These are phyloP conservation scores for Rhodomyrtus tomentosa DNA, from an alignment of 345 rosid genomes.

Conservation along the genomic window DNA sequence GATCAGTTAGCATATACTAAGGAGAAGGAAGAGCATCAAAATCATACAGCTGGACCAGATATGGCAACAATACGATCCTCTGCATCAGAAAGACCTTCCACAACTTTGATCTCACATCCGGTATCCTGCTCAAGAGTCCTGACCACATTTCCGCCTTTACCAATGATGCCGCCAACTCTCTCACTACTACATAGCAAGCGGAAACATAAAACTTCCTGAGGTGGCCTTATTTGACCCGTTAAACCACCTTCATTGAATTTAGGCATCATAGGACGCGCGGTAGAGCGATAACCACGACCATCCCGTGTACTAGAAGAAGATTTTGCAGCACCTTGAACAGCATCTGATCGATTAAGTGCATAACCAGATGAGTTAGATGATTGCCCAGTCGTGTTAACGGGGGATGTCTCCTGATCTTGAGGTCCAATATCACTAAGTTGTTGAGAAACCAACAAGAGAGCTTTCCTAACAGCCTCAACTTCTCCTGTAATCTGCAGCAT, in stretches of 20 bases:
- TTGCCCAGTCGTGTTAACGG: slow-evolving; percentile 22
- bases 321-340: slow-evolving; percentile 28
- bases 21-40: neutral
- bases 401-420: slow-evolving; percentile 25
- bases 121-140: slow-evolving; percentile 59
- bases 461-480: slow-evolving; percentile 49
- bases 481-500: slow-evolving; percentile 52
- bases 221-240: slow-evolving; percentile 27
- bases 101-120: slow-evolving; percentile 62
- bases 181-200: slow-evolving; percentile 50
- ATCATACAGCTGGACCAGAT: slow-evolving; percentile 63
- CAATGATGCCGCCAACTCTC: slow-evolving; percentile 61
- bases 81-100: slow-evolving; percentile 42
- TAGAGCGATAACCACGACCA: slow-evolving; percentile 12
- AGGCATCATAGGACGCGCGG: slow-evolving; percentile 6
- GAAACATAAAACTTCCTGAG: slow-evolving; percentile 34
- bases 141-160: slow-evolving; percentile 59
- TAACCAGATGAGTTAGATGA: slow-evolving; percentile 23
- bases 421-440: slow-evolving; percentile 44
- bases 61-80: slow-evolving; percentile 52
- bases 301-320: slow-evolving; percentile 24
- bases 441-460: slow-evolving; percentile 41
- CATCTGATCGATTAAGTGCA: slow-evolving; percentile 20
- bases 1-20: neutral
- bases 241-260: slow-evolving; percentile 27